Evolutionary conservation across 148 eudicot species (phyloP), one percentile per base, ranked within the genome.

Genomic region (Nepenthes gracilis): DNA sequence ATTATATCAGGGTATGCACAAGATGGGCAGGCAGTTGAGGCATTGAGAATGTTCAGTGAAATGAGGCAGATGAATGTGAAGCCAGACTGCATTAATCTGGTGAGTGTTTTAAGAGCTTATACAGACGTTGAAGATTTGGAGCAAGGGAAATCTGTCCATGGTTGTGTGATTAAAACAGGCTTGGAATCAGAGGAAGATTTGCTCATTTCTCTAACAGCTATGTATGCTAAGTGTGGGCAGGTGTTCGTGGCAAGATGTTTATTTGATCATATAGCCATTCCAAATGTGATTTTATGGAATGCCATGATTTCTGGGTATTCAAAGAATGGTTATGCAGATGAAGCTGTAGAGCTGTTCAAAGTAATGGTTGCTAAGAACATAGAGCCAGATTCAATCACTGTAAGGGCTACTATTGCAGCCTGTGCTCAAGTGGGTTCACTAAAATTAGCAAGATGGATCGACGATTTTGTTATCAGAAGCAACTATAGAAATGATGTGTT

Each of bases 291-390:
- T 47, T 66, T 78, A 60, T 81, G 86, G 85, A 84, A 87, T 68
- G 77, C 85, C 55, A 82, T 84, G 85, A 82, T 84, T 52, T 87
- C 90, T 0, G 92, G 96, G 7, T 83, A 77, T 63, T 80, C 81
- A 1, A 83, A 81, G 69, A 85, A 78, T 36, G 89, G 82, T 48
- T 70, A 60, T 54, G 67, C 86, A 61, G 74, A 74, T 35, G 82
- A 85, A 65, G 88, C 88, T 12, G 63, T 87, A 55, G 70, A 75
- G 57, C 69, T 88, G 58, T 85, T 85, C 66, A 55, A 56, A 34
- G 48, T 50, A 48, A 77, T 85, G 82, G 49, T 69, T 13, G 65
- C 63, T 1, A 80, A 74, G 61, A 70, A 72, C 36, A 55, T 80
- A 35, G 71, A 36, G 64, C 85, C 90, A 1, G 85, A 87, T 77